phyloP scores from a whole-genome alignment of 306 rosid genomes.

The Astragalus membranaceus region DNA sequence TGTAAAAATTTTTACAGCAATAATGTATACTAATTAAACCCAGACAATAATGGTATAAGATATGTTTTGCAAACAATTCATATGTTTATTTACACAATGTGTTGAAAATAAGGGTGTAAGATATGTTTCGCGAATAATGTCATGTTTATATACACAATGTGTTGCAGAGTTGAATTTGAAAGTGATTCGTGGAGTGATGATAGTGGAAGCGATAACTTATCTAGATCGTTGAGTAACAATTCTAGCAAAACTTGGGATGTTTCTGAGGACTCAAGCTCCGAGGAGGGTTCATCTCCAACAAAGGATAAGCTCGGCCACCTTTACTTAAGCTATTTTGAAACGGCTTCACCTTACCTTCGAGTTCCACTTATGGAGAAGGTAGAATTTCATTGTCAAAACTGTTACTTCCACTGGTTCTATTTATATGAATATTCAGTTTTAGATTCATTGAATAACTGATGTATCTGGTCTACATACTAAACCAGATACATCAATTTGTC shows the following conservation, averaged over 20 bases:
- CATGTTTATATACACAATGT: not conserved
- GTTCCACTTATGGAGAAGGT: constrained; percentile 67
- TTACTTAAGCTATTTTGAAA: constrained; percentile 51
- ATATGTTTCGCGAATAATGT: not conserved
- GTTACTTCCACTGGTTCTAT: not conserved
- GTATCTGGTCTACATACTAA: too few relatives aligned
- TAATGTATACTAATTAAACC: too few relatives aligned
- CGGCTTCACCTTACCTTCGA: constrained; percentile 56
- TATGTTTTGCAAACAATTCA: too few relatives aligned
- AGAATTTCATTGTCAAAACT: not conserved
- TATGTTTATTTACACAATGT: too few relatives aligned
- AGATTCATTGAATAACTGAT: too few relatives aligned
- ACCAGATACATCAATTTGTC: too few relatives aligned
- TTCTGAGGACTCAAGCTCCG: constrained; percentile 60
- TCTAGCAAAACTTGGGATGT: constrained; percentile 71
- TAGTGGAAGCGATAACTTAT: constrained; percentile 56
- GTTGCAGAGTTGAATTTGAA: constrained; percentile 43
- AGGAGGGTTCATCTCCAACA: constrained; percentile 38
- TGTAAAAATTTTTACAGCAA: too few relatives aligned
- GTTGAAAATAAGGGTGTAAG: too few relatives aligned
- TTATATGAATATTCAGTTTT: too few relatives aligned
- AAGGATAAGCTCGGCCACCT: constrained; percentile 57
- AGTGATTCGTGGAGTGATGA: constrained; percentile 78
- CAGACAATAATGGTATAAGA: too few relatives aligned
- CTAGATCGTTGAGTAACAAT: constrained; percentile 52